Conservation (phyloP, 495 filamentous ascomycete genomes). For the Tuber aestivum region DNA sequence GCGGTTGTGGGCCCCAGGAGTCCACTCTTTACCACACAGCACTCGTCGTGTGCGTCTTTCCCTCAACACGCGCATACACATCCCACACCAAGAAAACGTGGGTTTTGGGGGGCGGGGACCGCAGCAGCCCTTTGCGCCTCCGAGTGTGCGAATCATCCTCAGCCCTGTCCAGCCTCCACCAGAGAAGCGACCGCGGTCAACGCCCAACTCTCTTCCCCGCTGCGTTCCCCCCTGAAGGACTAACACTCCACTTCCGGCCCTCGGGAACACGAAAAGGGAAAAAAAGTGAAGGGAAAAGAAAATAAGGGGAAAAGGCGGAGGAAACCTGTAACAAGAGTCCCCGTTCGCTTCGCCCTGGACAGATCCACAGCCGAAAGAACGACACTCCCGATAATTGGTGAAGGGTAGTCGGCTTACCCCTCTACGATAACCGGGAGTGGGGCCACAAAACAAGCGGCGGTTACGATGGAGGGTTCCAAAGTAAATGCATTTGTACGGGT, state of each 20-base stretch:
- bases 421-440: conserved; percentile 35
- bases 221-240: background rate
- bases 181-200: background rate
- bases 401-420: conserved; percentile 26
- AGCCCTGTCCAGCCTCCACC: background rate
- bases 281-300: background rate
- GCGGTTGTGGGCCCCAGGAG: background rate
- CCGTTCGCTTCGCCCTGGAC: background rate
- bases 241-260: background rate
- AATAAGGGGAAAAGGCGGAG: background rate
- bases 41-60: background rate
- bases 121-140: conserved; percentile 1
- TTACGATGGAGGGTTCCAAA: conserved; percentile 36
- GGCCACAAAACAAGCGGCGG: conserved; percentile 18
- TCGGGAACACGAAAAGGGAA: background rate
- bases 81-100: background rate
- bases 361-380: background rate
- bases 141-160: background rate
- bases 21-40: background rate
- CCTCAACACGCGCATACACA: background rate
- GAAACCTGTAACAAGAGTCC: background rate
- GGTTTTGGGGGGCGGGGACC: background rate
- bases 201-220: background rate
- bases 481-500: conserved; percentile 92
- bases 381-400: conserved; percentile 16